phyloP scores from a whole-genome alignment of 768 basidiomycete genomes.

The Macrolepiota albuminosa region DNA sequence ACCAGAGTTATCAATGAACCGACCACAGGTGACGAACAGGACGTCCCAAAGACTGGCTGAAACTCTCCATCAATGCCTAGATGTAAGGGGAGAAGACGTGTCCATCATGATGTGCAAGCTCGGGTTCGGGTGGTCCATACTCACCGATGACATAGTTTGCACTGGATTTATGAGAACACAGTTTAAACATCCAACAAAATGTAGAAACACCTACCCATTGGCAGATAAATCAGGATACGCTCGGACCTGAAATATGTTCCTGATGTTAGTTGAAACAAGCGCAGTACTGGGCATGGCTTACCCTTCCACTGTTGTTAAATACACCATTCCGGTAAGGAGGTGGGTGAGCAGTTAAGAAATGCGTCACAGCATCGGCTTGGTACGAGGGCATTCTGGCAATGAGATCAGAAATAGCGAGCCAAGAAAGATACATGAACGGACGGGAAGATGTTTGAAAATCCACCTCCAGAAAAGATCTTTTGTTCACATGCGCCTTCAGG shows the following conservation, averaged over 20 bases:
- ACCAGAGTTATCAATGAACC: constrained; percentile 46
- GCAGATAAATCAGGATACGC: constrained; percentile 48
- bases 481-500: constrained; percentile 41
- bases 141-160: constrained; percentile 37
- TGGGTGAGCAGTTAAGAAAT: constrained; percentile 33
- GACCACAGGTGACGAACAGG: constrained; percentile 41
- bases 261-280: neutral
- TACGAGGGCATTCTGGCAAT: constrained; percentile 36
- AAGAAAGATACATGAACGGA: constrained; percentile 10
- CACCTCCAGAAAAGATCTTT: constrained; percentile 47
- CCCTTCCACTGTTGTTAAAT: constrained; percentile 44
- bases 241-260: constrained; percentile 28
- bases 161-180: constrained; percentile 12
- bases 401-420: neutral
- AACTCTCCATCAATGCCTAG: constrained; percentile 37
- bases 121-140: neutral
- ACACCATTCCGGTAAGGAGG: constrained; percentile 35
- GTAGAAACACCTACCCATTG: constrained; percentile 29
- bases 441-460: constrained; percentile 43
- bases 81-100: neutral
- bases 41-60: constrained; percentile 42
- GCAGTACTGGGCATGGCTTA: constrained; percentile 5
- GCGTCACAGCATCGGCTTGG: constrained; percentile 35
- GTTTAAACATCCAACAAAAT: neutral
- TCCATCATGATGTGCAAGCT: neutral